These are phyloP conservation scores for Raffaelea deltoideospora DNA, from an alignment of 2,329 filamentous ascomycete genomes.

Conservation along the genomic window DNA sequence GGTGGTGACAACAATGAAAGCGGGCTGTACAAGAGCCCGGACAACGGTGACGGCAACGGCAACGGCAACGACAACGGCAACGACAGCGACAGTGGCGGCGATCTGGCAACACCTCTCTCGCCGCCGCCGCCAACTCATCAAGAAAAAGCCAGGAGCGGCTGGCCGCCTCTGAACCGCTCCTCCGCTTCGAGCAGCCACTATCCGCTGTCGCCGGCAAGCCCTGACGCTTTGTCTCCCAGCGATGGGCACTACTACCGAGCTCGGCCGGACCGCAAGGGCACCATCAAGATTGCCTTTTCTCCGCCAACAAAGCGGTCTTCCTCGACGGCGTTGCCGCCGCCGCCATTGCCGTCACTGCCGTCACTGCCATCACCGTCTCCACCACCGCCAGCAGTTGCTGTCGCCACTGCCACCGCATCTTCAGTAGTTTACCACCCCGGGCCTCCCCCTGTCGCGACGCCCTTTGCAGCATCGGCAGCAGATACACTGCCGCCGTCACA, in stretches of 20 bases:
- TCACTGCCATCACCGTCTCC: no score
- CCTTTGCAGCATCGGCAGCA: no score
- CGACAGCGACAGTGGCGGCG: slow-evolving; percentile 1
- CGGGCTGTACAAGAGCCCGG: no score
- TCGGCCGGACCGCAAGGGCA: not conserved
- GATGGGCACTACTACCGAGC: not conserved
- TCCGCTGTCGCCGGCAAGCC: not conserved
- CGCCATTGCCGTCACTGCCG: no score
- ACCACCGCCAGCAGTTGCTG: no score
- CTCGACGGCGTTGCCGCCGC: not conserved
- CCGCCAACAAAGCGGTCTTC: not conserved
- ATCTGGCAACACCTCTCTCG: slow-evolving; percentile 5
- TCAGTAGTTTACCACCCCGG: no score
- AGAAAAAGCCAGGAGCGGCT: not conserved
- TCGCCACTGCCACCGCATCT: no score
- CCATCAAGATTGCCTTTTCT: not conserved
- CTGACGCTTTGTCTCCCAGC: not conserved
- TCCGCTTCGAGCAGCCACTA: slow-evolving; percentile 1
- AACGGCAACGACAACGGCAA: not conserved
- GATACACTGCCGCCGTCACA: no score
- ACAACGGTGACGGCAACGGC: no score
- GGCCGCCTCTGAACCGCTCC: not conserved
- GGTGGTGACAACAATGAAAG: no score
- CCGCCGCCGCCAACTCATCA: slow-evolving; percentile 7
- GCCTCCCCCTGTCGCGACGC: no score